Base-by-base conservation (phyloP, 306 rosid species). In the Alnus glutinosa region DNA sequence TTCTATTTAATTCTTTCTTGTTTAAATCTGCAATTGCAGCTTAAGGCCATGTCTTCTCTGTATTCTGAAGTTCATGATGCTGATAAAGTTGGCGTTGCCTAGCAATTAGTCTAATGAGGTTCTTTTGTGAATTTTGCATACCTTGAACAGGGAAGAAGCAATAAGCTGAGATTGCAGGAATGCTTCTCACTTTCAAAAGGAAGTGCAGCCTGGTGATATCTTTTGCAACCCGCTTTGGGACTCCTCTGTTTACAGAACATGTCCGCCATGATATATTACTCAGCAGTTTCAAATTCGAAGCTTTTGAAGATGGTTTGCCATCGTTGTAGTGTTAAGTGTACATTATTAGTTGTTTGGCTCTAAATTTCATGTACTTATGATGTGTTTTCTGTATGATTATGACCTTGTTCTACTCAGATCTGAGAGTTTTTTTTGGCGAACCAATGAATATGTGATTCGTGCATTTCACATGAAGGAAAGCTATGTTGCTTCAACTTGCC, bases 61-160 rank as follows among this genome's bases (percentile, higher is more conserved):
- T 67, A 8, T 67, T 16, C 7, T 37, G 1, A 67, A 67, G 30
- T 42, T 42, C 72, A 16, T 18, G 51, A 67, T 42, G 72, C 72
- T n/a, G n/a, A 32, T 64, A 42, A 44, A 67, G 14, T 42, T 39
- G 72, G 15, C 23, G 18, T 42, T 16, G 28, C 14, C 32, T 18
- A 18, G 47, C 30, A 36, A 67, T 67, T 32, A 57, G 18, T 61
- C 47, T 82, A 12, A 71, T 54, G 57, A 61, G 68, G 32, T 55
- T 64, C 76, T 62, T 37, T 49, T 42, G 52, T 19, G 78, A 66
- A 10, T 64, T 49, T 78, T 74, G 76, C 70, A 8, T 73, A 61
- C 79, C 77, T 67, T 55, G 51, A 70, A 54, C 79, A 75, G 87
- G 81, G 73, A 82, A 80, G 83, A 80, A 80, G 82, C 37, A 73